Conservation (phyloP, 169 alveolate genomes). For the Besnoitia besnoiti region DNA sequence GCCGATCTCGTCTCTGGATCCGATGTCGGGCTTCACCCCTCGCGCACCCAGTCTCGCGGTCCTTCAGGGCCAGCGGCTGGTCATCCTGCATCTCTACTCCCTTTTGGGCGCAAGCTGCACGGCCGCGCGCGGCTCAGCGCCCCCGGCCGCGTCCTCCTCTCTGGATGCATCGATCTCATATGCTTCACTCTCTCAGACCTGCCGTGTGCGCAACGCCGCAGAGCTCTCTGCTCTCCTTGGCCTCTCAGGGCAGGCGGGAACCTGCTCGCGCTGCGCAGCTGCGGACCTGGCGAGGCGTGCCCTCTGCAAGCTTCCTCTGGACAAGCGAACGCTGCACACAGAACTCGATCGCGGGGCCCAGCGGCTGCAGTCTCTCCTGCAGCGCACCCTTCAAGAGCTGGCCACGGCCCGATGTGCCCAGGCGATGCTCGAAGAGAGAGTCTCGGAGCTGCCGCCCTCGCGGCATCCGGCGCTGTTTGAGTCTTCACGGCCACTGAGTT, state of each 20-base stretch:
- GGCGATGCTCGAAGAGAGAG: neutral
- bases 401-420: constrained; percentile 16
- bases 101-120: neutral
- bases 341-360: neutral
- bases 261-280: neutral
- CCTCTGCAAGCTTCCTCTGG: neutral
- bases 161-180: neutral
- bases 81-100: neutral
- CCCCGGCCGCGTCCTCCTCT: neutral
- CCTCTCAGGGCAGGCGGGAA: neutral
- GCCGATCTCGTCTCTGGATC: neutral
- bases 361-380: neutral
- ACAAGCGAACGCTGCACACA: neutral
- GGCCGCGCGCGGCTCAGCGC: neutral
- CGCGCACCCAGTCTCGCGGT: neutral
- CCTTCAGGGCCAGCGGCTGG: constrained; percentile 21
- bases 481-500: neutral
- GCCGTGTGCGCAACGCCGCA: neutral
- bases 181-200: neutral
- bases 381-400: neutral
- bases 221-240: constrained; percentile 16
- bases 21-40: neutral
- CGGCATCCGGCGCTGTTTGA: neutral
- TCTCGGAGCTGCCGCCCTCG: neutral
- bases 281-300: neutral